Evolutionary conservation across 2,329 filamentous ascomycete species (phyloP), one percentile per base, ranked within the genome.

Genomic region (Cadophora sp.): DNA sequence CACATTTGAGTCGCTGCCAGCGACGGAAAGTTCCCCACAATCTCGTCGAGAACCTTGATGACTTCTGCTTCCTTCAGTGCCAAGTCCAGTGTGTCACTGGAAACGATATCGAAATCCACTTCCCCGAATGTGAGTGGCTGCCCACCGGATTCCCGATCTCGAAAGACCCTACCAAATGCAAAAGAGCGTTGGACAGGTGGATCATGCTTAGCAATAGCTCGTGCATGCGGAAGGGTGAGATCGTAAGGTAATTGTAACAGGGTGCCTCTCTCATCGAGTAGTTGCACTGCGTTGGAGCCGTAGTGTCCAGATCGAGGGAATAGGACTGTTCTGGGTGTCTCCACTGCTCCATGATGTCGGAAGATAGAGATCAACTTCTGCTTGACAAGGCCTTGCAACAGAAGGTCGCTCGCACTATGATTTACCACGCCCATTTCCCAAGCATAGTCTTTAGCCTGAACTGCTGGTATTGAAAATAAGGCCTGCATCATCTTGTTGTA

Each of bases 51-150:
- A 2, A 98, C 94, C 74, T 97, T 98, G 72, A 99, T 87, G 0
- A 94, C 90, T 78, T 98, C 95, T 0, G 95, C 95, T 79, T 99
- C 96, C 75, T 97, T 96, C 65, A 97, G 79, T 0, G 94, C 91
- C 55, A 97, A 82, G 74, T 98, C 94, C 5, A 94, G 80, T 0
- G 91, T 90, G 72, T 94, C 90, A 53, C 88, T 86, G 0, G 94
- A 95, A n/a, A 97, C 86, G 67, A 99, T 94, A 79, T 99, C 96
- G 77, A 98, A 99, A 77, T 98, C 94, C 2, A 96, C 94, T 76
- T 98, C 96, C 11, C 92, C 91, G 76, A 93, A 91, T 74, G 90
- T 91, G 65, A 86, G 85, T 7, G 96, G 96, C 72, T 97, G 92
- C 1, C 93, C 92, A 8, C 93, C 94, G 64, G 89, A 89, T 59